phyloP scores from a whole-genome alignment of 2,329 filamentous ascomycete genomes.

The Fusarium sp. region DNA sequence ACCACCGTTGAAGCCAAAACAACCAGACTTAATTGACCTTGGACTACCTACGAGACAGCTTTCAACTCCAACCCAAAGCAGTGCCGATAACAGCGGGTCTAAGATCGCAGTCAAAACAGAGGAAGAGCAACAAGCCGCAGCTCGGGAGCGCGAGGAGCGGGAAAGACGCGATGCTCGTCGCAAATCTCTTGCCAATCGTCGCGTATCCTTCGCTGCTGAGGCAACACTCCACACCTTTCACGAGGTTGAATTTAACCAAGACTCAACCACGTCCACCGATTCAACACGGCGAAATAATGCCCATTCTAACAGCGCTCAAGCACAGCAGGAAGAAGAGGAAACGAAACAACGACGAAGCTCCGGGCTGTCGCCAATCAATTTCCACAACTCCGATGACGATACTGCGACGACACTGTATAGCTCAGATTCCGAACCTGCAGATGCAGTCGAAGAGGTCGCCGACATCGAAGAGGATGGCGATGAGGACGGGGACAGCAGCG shows the following conservation, averaged over 20 bases:
- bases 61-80: constrained; percentile 31
- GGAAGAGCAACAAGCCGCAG: constrained; percentile 78
- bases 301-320: constrained; percentile 18
- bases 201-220: constrained; percentile 97
- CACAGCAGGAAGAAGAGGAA: constrained; percentile 70
- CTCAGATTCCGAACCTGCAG: constrained; percentile 70
- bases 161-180: constrained; percentile 88
- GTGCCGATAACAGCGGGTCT: constrained; percentile 56
- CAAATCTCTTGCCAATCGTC: constrained; percentile 91
- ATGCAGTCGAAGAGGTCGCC: constrained; percentile 68
- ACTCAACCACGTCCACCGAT: constrained; percentile 85
- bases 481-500: constrained; percentile 62
- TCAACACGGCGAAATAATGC: constrained; percentile 78
- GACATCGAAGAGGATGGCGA: constrained; percentile 64
- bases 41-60: constrained; percentile 25
- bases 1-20: constrained; percentile 69
- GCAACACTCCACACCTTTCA: constrained; percentile 98
- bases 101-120: constrained; percentile 77
- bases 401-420: constrained; percentile 83
- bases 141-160: constrained; percentile 76
- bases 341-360: constrained; percentile 74
- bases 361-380: constrained; percentile 73
- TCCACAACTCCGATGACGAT: constrained; percentile 74
- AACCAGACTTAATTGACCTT: constrained; percentile 39
- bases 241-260: constrained; percentile 88